A percentile compares a stretch with the other conserved stretches of the same genome.
Conservation (phyloP, 176 grass and related monocot genomes). For the Aegilops tauschii region DNA sequence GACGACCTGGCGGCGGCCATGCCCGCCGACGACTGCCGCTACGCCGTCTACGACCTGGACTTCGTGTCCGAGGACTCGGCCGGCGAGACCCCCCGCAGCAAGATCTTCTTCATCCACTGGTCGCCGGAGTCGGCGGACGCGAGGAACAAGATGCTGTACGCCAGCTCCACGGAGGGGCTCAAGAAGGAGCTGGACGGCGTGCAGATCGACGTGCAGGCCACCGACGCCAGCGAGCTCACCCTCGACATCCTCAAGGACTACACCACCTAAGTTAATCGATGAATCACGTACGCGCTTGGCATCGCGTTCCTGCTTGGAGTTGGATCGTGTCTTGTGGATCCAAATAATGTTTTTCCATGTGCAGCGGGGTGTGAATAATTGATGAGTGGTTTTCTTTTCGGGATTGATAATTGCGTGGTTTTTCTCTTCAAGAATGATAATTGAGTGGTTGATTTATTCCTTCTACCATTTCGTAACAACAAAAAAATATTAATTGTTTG, state of each 20-base stretch:
- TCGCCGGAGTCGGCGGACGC: constrained; percentile 42
- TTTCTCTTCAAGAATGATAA: no score
- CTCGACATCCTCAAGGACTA: constrained; percentile 40
- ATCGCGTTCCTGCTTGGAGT: no score
- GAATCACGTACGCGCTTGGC: no score
- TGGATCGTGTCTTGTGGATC: no score
- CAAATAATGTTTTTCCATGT: no score
- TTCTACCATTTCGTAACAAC: no score
- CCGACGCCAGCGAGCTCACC: constrained; percentile 48
- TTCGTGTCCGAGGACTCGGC: constrained; percentile 36
- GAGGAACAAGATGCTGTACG: constrained; percentile 60
- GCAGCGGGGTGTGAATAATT: no score
- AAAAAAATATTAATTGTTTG: no score
- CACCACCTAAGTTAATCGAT: neutral
- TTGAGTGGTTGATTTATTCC: no score
- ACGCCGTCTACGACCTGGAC: constrained; percentile 63
- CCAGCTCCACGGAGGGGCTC: constrained; percentile 52
- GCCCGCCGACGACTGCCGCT: constrained; percentile 59
- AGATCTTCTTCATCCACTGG: constrained; percentile 59
- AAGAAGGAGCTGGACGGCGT: constrained; percentile 62
- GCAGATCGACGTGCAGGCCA: constrained; percentile 54
- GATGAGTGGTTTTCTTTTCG: no score
- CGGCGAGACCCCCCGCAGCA: constrained; percentile 34
- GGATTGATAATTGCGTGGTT: no score
- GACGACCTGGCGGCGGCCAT: constrained; percentile 43